Conservation (phyloP, 495 filamentous ascomycete genomes). For the Penicilliopsis zonata region DNA sequence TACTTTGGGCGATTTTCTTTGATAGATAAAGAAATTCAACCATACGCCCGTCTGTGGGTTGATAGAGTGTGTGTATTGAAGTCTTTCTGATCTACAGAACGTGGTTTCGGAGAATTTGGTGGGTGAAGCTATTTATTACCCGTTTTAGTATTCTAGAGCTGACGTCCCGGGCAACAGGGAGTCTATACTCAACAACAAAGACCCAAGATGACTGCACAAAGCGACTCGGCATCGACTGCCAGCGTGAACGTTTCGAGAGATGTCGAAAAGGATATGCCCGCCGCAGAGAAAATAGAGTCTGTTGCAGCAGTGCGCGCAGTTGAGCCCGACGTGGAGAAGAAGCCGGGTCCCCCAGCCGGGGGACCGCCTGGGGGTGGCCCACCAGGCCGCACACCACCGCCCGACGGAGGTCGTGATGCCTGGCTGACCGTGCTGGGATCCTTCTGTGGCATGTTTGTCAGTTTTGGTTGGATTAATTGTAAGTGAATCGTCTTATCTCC, state of each 20-base stretch:
- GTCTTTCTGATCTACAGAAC: no score
- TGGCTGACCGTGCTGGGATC: conserved; percentile 55
- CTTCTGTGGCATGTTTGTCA: conserved; percentile 33
- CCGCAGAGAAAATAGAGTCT: conserved; percentile 3
- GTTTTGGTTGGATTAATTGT: conserved; percentile 19
- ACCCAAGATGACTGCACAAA: no score
- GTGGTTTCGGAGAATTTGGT: no score
- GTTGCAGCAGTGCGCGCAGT: conserved; percentile 5
- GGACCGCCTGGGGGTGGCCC: conserved; percentile 25
- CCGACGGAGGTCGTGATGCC: conserved; percentile 55
- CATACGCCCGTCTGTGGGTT: no score
- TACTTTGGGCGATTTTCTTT: no score
- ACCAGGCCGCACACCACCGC: no score
- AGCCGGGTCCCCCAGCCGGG: conserved; percentile 22
- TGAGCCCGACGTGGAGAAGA: conserved; percentile 8
- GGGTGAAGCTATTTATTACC: no score
- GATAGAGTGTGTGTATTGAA: no score
- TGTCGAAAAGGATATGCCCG: conserved; percentile 12
- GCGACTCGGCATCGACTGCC: conserved; percentile 7
- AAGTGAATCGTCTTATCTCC: conserved; percentile 1
- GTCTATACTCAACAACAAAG: no score
- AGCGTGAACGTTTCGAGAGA: conserved; percentile 10
- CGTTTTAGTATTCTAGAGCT: no score
- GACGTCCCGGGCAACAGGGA: no score
- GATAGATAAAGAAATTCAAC: no score